phyloP scores from a whole-genome alignment of 2,329 filamentous ascomycete species.

The Colletotrichum destructivum region DNA sequence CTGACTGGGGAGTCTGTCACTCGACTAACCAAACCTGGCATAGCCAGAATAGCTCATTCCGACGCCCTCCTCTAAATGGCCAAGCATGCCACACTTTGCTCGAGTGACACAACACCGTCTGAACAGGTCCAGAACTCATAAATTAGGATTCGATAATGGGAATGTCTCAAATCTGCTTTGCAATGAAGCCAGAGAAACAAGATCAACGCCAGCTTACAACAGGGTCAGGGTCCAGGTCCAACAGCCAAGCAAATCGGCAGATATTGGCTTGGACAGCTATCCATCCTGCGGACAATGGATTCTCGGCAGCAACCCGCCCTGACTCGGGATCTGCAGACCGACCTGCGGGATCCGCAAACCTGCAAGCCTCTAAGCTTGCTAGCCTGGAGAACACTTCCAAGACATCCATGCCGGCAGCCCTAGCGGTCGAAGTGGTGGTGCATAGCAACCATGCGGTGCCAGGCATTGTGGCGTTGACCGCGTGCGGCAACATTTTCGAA shows the following conservation, averaged over 20 bases:
- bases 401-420: neutral
- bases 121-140: neutral
- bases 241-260: neutral
- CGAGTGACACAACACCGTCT: neutral
- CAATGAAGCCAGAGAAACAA: too few species aligned
- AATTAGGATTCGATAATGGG: too few species aligned
- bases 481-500: neutral
- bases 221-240: too few species aligned
- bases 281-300: too few species aligned
- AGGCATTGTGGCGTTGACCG: conserved; percentile 2
- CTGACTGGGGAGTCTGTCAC: neutral
- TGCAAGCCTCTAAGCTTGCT: too few species aligned
- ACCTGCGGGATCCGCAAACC: neutral
- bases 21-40: neutral
- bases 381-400: neutral
- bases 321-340: neutral
- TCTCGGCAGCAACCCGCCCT: too few species aligned
- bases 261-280: neutral
- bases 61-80: neutral
- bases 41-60: conserved; percentile 13
- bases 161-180: neutral
- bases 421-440: neutral
- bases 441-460: neutral
- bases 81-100: neutral
- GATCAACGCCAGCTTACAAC: neutral